Percentiles rank a stretch among this genome's conserved stretches.
Evolutionary conservation across 2,329 filamentous ascomycete species (phyloP).

Genomic region (Fusarium sp.): DNA sequence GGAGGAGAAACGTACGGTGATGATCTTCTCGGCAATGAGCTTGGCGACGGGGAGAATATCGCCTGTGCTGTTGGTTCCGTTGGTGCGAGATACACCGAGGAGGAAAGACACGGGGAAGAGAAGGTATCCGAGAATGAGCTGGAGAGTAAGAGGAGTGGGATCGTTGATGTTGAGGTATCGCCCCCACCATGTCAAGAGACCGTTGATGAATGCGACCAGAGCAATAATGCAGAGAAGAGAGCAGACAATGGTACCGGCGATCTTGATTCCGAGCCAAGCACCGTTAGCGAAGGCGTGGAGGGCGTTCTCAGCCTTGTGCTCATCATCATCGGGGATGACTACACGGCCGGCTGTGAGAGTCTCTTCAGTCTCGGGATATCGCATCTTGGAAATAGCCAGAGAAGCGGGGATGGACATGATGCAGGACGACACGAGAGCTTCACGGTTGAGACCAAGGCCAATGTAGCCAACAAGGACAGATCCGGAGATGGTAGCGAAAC

Average conservation of each 20-base stretch:
- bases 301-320: slow-evolving; percentile 79
- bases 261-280: slow-evolving; percentile 86
- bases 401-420: slow-evolving; percentile 97
- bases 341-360: slow-evolving; percentile 84
- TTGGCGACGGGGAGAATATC: slow-evolving; percentile 77
- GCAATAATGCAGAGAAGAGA: slow-evolving; percentile 87
- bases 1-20: slow-evolving; percentile 63
- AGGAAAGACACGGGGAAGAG: slow-evolving; percentile 83
- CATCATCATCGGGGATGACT: slow-evolving; percentile 81
- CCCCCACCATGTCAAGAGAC: slow-evolving; percentile 85
- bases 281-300: slow-evolving; percentile 88
- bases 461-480: slow-evolving; percentile 90
- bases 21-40: slow-evolving; percentile 85
- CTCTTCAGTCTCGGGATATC: slow-evolving; percentile 88
- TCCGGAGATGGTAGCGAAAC: slow-evolving; percentile 91
- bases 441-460: slow-evolving; percentile 80
- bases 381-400: slow-evolving; percentile 86
- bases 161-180: slow-evolving; percentile 77
- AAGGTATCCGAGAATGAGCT: slow-evolving; percentile 80
- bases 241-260: slow-evolving; percentile 82
- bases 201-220: slow-evolving; percentile 77
- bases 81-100: slow-evolving; percentile 74
- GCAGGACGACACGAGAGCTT: slow-evolving; percentile 88
- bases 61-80: slow-evolving; percentile 41
- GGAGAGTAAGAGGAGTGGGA: slow-evolving; percentile 70